Conservation (phyloP, 352 stramenopile genomes). For the Pythium rhizo-oryzae region DNA sequence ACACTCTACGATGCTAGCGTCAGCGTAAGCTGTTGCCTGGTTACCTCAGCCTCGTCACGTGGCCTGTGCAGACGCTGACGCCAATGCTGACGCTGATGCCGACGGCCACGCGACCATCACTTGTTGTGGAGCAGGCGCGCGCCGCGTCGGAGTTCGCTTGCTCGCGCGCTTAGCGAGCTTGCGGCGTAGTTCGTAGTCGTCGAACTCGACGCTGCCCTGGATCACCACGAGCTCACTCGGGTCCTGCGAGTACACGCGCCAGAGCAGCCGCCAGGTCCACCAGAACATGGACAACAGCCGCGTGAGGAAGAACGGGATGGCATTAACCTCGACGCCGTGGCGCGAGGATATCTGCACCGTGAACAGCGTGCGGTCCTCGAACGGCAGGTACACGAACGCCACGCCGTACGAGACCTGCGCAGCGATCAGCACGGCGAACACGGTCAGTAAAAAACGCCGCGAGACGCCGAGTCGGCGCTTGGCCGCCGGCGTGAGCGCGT, state of each 20-base stretch:
- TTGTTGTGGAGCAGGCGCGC: neutral
- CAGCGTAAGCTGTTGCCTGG: too few species aligned
- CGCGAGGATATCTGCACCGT: neutral
- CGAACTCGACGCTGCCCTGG: constrained; percentile 3
- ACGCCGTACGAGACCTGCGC: neutral
- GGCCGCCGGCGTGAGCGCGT: constrained; percentile 23
- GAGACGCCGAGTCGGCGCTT: constrained; percentile 10
- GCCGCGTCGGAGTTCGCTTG: neutral
- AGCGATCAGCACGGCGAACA: constrained; percentile 13
- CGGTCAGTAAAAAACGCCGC: neutral
- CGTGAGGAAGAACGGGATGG: constrained; percentile 12
- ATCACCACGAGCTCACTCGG: neutral
- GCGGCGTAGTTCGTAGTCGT: constrained; percentile 2
- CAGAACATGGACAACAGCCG: constrained; percentile 1
- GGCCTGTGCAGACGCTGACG: too few species aligned
- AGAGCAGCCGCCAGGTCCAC: neutral
- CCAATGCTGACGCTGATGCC: neutral
- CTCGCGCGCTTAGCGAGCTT: neutral
- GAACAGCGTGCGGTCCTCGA: constrained; percentile 20
- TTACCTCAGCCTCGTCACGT: too few species aligned
- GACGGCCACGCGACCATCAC: neutral
- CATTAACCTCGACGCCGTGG: neutral
- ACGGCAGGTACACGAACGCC: constrained; percentile 11
- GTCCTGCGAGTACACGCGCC: neutral
- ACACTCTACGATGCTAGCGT: neutral